Base-by-base conservation (phyloP, 495 filamentous ascomycete species). In the Aspergillus panamensis region DNA sequence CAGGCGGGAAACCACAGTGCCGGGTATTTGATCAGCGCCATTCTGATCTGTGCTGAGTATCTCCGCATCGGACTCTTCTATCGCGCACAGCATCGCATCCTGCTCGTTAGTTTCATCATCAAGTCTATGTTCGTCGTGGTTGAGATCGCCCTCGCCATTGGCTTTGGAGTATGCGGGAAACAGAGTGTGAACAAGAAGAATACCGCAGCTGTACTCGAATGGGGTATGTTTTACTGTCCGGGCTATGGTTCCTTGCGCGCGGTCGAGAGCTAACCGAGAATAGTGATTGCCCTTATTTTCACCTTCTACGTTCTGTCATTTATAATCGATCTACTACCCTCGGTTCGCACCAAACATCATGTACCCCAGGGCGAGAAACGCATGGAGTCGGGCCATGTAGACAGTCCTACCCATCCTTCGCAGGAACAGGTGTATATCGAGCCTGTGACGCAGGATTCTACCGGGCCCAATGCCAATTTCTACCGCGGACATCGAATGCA, bases 261-360 rank as follows among this genome's bases (percentile, higher is more conserved):
- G 21, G 16, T 6, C 10, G 32, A n/a, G 45, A 55, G 59, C 53
- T 60, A 20, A 37, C 25, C 19, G 39, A n/a, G n/a, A 37, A 31
- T 59, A 82, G 73, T 86, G 51, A 87, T 98, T 59, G 86, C 92
- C 20, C 86, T 97, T 62, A 77, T 97, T 59, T 98, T 96, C 75
- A 92, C 87, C 9, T 88, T 90, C 64, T 97, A 95, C 70, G 77
- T 96, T 42, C 81, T 96, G 48, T 91, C 89, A 39, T 97, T 96
- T 75, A 83, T 88, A 53, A 75, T 97, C 65, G 94, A 98, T 68
- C 78, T 98, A 37, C 75, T 91, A 51, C 94, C 94, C 0, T 90
- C 91, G 17, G 79, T 88, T 2, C 77, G 81, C 13, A 90, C 83
- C 4, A 87, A 85, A 57, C 72, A 69, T 33, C 73, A 77, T 47